phyloP scores from a whole-genome alignment of 2,329 filamentous ascomycete genomes.

The Pleochaeta shiraiana region DNA sequence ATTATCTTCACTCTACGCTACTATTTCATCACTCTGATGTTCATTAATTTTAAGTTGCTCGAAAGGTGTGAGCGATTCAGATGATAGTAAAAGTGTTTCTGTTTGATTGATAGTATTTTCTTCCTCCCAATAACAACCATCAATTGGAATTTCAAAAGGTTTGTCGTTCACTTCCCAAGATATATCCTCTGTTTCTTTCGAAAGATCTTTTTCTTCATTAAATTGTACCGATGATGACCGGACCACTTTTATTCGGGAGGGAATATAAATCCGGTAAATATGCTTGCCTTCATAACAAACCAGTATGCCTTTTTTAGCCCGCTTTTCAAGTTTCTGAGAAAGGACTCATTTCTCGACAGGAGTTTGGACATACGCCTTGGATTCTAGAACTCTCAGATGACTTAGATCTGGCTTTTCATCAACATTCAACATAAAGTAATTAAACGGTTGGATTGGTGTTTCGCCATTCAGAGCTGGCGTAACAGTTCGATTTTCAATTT shows the following conservation, averaged over 20 bases:
- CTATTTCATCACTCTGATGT: no score
- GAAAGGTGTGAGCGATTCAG: neutral
- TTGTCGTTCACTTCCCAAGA: no score
- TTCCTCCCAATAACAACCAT: neutral
- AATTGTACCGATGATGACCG: no score
- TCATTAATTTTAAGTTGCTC: neutral
- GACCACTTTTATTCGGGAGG: no score
- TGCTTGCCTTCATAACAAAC: no score
- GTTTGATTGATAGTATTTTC: no score
- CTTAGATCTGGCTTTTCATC: neutral
- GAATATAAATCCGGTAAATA: no score
- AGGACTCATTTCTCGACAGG: neutral
- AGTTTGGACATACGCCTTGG: neutral
- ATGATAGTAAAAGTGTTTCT: no score
- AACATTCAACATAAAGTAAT: neutral
- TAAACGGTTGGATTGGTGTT: neutral
- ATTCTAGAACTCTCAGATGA: neutral
- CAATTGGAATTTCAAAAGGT: neutral
- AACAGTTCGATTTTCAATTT: neutral
- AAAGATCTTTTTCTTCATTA: no score
- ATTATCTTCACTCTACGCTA: no score
- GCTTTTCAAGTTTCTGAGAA: neutral
- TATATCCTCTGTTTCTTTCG: no score
- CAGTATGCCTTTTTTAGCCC: no score
- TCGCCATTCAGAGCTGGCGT: neutral